Evolutionary conservation across 805 yeast species (phyloP).

Genomic region (Pichia gijzeniarum): DNA sequence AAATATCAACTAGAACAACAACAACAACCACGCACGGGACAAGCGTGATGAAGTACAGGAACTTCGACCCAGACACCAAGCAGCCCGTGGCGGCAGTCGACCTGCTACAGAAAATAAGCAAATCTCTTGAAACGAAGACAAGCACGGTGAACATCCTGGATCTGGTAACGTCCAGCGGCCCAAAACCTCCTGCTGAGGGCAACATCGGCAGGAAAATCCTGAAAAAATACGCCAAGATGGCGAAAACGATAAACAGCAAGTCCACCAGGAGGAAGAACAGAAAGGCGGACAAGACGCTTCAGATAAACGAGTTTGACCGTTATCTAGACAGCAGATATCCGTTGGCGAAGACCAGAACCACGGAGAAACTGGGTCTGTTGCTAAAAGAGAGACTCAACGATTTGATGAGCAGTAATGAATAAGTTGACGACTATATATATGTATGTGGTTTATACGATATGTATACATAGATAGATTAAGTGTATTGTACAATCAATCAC

Average conservation of each 20-base stretch:
- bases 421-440: background rate
- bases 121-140: background rate
- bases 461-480: no score
- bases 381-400: constrained; percentile 1
- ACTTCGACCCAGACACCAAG: constrained; percentile 13
- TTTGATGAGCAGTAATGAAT: background rate
- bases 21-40: no score
- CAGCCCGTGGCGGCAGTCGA: constrained; percentile 15
- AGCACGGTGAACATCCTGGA: background rate
- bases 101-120: background rate
- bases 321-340: constrained; percentile 25
- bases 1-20: no score
- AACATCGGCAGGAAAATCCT: background rate
- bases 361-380: background rate
- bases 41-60: constrained; percentile 13
- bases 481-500: constrained; percentile 9
- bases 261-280: background rate
- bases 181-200: background rate
- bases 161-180: background rate
- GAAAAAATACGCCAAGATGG: constrained; percentile 2
- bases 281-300: background rate
- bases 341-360: background rate
- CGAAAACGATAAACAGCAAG: constrained; percentile 4
- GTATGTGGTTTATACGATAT: no score
- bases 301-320: constrained; percentile 27